Evolutionary conservation across 75 land plant genomes (phyloP), one percentile per base, ranked within the genome.

Genomic region (Pinus tabuliformis): DNA sequence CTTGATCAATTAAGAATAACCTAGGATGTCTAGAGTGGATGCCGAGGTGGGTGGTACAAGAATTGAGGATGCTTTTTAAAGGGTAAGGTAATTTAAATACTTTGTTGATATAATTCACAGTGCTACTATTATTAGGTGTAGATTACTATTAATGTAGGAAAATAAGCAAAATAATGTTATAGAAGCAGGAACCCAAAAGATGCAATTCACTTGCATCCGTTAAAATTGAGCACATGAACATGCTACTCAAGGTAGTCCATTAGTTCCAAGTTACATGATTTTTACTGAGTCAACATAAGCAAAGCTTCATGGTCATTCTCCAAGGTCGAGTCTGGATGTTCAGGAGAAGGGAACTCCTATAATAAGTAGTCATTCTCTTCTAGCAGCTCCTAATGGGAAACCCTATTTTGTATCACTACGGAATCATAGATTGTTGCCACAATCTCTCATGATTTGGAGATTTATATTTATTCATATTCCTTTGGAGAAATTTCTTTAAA

Each of bases 261-360:
- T 87, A 6, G 54, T 93, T 75, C 99, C 99, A 49, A 96, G 94
- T 77, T 96, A 94, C 81, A 96, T 96, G 97, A 84, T 83, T 57
- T 83, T 91, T 28, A 96, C 99, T 59, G 83, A 94, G 82, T 96
- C 99, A 81, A 95, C 99, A 3, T 86, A 92, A 77, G 99, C 97
- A 36, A 96, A 94, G 83, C 73, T 87, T 17, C 83, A 93, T 57
- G 83, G 78, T 5, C 92, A 80, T 65, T 87, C 92, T 18, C 83
- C 90, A 20, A 90, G 81, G 73, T 74, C 83, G 56, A 75, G 62
- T 20, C 76, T 83, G 52, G 89, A 91, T 63, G 82, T 57, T 16
- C 59, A 68, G 33, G 89, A 88, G n/a, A 81, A 73, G 42, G 15
- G 52, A n/a, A 78, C 68, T 84, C 57, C 49, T 39, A 24, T 62